Conservation (phyloP, 805 yeast genomes). For the Cyberlindnera bimundalis region DNA sequence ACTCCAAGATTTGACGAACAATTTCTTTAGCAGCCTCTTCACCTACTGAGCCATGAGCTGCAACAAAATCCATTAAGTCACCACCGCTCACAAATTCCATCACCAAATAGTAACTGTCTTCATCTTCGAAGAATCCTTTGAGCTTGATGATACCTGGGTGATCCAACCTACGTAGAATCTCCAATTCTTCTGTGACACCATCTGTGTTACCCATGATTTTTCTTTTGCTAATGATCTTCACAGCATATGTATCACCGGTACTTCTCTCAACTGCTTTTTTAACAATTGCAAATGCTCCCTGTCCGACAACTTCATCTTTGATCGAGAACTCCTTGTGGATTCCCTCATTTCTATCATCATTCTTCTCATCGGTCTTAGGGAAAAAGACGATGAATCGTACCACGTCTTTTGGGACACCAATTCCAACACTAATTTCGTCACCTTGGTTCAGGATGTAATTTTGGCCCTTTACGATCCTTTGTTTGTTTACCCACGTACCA, state of each 20-base stretch:
- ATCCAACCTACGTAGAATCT: slow-evolving; percentile 68
- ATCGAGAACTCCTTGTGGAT: slow-evolving; percentile 70
- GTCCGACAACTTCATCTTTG: slow-evolving; percentile 84
- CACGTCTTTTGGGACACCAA: slow-evolving; percentile 74
- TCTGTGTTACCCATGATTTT: slow-evolving; percentile 75
- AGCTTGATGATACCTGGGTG: slow-evolving; percentile 85
- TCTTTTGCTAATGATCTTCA: slow-evolving; percentile 80
- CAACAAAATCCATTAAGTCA: slow-evolving; percentile 95
- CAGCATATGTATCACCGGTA: slow-evolving; percentile 86
- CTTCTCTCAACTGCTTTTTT: slow-evolving; percentile 83
- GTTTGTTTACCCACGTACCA: slow-evolving; percentile 84
- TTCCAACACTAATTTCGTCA: slow-evolving; percentile 88
- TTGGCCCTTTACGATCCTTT: slow-evolving; percentile 66
- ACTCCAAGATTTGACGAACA: slow-evolving; percentile 76
- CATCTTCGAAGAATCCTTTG: slow-evolving; percentile 82
- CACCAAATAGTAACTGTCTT: slow-evolving; percentile 74
- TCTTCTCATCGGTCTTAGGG: slow-evolving; percentile 18
- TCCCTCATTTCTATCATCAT: slow-evolving; percentile 35
- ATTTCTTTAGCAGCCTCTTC: slow-evolving; percentile 89
- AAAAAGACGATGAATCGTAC: slow-evolving; percentile 45
- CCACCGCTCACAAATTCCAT: slow-evolving; percentile 98
- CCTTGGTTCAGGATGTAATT: slow-evolving; percentile 86
- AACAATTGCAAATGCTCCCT: slow-evolving; percentile 98
- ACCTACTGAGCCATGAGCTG: slow-evolving; percentile 86
- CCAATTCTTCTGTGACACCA: slow-evolving; percentile 84